Percentiles rank a stretch among this genome's conserved stretches.
Evolutionary conservation across 495 filamentous ascomycete species (phyloP).

Genomic region (Neurospora pannonica): DNA sequence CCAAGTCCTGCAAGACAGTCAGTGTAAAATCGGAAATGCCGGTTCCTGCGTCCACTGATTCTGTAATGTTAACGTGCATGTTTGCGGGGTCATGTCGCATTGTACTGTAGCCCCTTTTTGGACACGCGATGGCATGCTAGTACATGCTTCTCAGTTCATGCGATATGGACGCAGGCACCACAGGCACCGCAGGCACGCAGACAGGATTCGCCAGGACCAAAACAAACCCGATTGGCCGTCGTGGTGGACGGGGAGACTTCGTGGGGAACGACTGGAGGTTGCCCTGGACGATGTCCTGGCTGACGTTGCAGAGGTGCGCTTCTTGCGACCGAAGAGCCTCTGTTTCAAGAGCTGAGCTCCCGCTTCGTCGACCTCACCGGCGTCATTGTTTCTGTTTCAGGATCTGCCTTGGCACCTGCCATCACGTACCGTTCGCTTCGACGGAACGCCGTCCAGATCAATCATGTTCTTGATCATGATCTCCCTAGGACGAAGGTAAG

Average conservation of each 20-base stretch:
- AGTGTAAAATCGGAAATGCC: background rate
- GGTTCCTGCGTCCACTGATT: background rate
- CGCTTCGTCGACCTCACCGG: background rate
- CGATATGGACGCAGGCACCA: background rate
- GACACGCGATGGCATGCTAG: background rate
- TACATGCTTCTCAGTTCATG: background rate
- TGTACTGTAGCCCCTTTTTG: background rate
- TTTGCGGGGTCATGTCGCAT: background rate
- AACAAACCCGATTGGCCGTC: background rate
- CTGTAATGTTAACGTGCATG: background rate
- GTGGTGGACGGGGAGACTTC: background rate
- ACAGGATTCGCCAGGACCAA: background rate
- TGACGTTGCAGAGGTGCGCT: background rate
- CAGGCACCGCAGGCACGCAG: background rate
- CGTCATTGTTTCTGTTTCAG: conserved; percentile 8
- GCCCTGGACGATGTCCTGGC: background rate
- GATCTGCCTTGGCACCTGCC: conserved; percentile 9
- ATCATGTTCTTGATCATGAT: conserved; percentile 4
- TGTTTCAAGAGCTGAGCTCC: background rate
- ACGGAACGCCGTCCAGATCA: background rate
- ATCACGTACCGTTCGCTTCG: background rate
- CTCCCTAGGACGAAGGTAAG: background rate
- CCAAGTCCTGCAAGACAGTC: background rate
- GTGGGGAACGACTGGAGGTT: background rate
- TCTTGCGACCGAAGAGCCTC: background rate